phyloP scores from a whole-genome alignment of 305 asterid genomes.

The Solanum hybrid region DNA sequence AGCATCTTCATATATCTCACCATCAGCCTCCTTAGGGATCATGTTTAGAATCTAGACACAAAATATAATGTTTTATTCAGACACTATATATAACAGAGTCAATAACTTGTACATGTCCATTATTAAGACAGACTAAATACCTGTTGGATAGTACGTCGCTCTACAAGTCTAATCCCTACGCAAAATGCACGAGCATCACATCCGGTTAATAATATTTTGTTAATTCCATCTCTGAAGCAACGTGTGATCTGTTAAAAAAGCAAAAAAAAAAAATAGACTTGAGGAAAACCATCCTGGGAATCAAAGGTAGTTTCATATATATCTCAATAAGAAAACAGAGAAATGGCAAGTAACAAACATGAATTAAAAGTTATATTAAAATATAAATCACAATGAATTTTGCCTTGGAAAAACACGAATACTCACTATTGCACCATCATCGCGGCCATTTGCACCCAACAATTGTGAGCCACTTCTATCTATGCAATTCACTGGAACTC shows the following conservation, averaged over 20 bases:
- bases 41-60: not conserved
- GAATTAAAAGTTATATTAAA: not conserved
- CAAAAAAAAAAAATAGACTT: not conserved
- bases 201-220: conserved; percentile 71
- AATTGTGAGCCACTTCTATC: conserved; percentile 86
- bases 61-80: not conserved
- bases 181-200: conserved; percentile 82
- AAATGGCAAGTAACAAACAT: not conserved
- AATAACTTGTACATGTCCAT: not conserved
- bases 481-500: conserved; percentile 73
- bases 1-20: conserved; percentile 86
- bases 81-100: not conserved
- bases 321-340: not conserved
- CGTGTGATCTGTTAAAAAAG: conserved; percentile 61
- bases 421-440: conserved; percentile 93
- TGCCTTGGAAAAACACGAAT: not conserved
- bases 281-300: not conserved
- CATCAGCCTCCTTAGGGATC: conserved; percentile 58
- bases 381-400: not conserved
- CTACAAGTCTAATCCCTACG: conserved; percentile 83
- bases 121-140: conserved; percentile 13
- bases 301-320: conserved; percentile 1
- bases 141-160: conserved; percentile 73
- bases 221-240: conserved; percentile 80
- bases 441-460: conserved; percentile 92